Percentiles rank a stretch among this genome's conserved stretches.
phyloP scores from a whole-genome alignment of 148 eudicot genomes.

The Arbutus unedo region DNA sequence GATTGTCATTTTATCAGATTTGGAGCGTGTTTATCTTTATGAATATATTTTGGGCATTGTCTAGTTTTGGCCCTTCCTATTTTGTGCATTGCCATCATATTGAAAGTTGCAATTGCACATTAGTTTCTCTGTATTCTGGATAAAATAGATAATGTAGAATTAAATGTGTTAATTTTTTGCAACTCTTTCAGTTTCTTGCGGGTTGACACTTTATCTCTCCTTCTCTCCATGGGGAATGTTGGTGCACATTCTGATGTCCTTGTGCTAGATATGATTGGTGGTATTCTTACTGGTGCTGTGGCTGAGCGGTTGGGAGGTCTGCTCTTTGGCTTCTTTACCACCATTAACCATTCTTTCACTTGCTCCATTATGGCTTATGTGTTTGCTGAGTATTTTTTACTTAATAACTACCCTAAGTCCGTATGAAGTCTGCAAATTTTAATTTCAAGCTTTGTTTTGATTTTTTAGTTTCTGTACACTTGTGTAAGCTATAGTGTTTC shows the following conservation, averaged over 20 bases:
- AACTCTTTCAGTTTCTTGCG: constrained; percentile 57
- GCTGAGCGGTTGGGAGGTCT: constrained; percentile 98
- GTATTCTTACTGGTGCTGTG: constrained; percentile 83
- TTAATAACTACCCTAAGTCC: background rate
- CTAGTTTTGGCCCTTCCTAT: background rate
- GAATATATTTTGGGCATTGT: background rate
- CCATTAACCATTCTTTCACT: background rate
- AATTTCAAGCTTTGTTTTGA: constrained; percentile 5
- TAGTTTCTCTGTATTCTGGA: background rate
- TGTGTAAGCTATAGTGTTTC: background rate
- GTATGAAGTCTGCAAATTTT: background rate
- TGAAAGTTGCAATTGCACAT: background rate
- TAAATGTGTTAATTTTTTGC: background rate
- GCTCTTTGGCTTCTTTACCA: constrained; percentile 11
- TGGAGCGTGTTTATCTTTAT: background rate
- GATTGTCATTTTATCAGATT: background rate
- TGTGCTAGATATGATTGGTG: constrained; percentile 86
- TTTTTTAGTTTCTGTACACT: background rate
- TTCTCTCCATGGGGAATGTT: constrained; percentile 83
- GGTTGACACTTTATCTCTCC: constrained; percentile 68
- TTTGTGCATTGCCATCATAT: background rate
- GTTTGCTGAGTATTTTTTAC: background rate
- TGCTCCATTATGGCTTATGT: background rate
- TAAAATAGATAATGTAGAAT: background rate
- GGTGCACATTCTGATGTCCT: constrained; percentile 79